Evolutionary conservation across 2,329 filamentous ascomycete genomes (phyloP).

Genomic region (Magnaporthiopsis incrustans): DNA sequence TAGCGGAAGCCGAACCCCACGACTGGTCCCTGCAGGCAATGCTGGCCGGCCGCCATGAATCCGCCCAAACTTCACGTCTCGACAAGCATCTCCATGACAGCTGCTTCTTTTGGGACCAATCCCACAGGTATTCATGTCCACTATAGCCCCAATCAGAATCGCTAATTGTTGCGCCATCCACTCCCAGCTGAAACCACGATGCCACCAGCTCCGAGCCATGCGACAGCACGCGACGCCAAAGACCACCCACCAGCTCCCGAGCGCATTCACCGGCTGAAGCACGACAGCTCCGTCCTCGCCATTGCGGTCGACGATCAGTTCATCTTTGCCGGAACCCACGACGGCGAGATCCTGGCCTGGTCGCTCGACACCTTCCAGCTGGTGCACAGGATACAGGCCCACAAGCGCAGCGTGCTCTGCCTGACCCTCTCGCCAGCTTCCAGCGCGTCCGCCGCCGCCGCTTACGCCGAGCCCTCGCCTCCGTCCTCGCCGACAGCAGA

Average conservation of each 20-base stretch:
- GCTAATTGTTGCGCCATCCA: background rate
- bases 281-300: conserved; percentile 72
- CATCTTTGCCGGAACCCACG: conserved; percentile 88
- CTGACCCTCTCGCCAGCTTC: conserved; percentile 60
- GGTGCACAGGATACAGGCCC: conserved; percentile 71
- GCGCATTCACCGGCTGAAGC: conserved; percentile 65
- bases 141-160: no score
- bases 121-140: no score
- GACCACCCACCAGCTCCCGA: conserved; percentile 36
- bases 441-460: conserved; percentile 45
- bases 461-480: conserved; percentile 34
- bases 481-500: background rate
- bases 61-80: background rate
- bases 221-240: background rate
- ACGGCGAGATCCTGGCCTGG: conserved; percentile 89
- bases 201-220: conserved; percentile 1
- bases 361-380: conserved; percentile 81
- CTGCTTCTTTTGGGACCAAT: no score
- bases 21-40: background rate
- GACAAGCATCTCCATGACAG: background rate
- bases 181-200: background rate
- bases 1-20: background rate
- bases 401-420: conserved; percentile 84
- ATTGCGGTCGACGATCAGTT: conserved; percentile 72
- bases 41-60: background rate